Evolutionary conservation across 208 protist species (phyloP).

Genomic region (Trypanosoma platydactyli): DNA sequence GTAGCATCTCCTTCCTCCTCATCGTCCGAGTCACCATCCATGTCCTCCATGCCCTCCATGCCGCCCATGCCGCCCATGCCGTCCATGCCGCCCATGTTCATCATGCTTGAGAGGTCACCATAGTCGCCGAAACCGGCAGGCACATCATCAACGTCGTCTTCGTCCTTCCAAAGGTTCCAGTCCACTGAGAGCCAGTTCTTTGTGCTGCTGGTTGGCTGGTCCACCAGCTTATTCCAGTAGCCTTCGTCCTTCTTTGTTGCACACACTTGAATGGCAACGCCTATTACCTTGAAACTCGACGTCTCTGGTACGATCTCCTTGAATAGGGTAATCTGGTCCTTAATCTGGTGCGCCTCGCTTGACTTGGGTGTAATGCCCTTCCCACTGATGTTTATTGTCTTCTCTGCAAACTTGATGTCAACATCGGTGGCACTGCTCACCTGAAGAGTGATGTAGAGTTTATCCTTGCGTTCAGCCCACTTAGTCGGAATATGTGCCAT

Average conservation of each 20-base stretch:
- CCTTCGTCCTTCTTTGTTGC: constrained; percentile 86
- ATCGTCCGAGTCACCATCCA: constrained; percentile 46
- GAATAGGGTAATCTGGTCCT: constrained; percentile 69
- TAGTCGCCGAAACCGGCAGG: constrained; percentile 79
- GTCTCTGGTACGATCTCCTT: constrained; percentile 79
- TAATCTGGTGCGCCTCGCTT: constrained; percentile 62
- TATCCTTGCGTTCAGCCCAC: constrained; percentile 89
- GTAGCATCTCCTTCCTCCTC: constrained; percentile 31
- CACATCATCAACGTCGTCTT: constrained; percentile 80
- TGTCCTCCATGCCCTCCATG: constrained; percentile 61
- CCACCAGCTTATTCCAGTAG: constrained; percentile 86
- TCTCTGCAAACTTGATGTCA: constrained; percentile 76
- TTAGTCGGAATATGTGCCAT: constrained; percentile 88
- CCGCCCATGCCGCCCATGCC: constrained; percentile 43
- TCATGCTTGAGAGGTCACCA: constrained; percentile 75
- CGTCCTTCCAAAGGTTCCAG: constrained; percentile 93
- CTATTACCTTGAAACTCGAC: constrained; percentile 87
- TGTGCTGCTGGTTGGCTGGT: constrained; percentile 65
- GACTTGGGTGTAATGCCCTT: constrained; percentile 70
- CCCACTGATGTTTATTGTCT: constrained; percentile 65
- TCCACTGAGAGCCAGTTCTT: constrained; percentile 86
- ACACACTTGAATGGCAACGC: constrained; percentile 83
- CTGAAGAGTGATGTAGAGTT: constrained; percentile 87
- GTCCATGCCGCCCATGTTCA: constrained; percentile 55
- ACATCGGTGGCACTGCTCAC: constrained; percentile 74